Conservation (phyloP, 139 green algal genomes). For the Dunaliella primolecta region DNA sequence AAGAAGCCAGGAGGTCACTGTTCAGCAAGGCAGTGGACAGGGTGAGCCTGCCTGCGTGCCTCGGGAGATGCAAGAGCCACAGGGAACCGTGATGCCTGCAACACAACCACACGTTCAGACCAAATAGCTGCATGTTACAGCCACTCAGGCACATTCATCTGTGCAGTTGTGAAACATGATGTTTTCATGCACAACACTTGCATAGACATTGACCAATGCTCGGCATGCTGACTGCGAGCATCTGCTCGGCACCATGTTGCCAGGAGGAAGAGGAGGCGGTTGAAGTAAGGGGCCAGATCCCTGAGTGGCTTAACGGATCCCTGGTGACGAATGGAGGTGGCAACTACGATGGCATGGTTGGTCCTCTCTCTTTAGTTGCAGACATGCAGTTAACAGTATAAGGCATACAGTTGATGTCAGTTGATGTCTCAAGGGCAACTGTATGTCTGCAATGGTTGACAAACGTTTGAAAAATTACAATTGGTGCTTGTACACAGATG, state of each 20-base stretch:
- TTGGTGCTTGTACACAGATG: not conserved
- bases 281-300: constrained; percentile 38
- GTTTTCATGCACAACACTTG: not conserved
- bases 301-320: constrained; percentile 50
- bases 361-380: too few species aligned
- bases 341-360: constrained; percentile 34
- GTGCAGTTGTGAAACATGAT: too few species aligned
- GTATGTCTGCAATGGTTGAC: not conserved
- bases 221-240: too few species aligned
- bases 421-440: not conserved
- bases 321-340: constrained; percentile 63
- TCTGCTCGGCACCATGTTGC: too few species aligned
- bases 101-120: too few species aligned
- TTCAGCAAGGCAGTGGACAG: not conserved
- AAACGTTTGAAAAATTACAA: not conserved
- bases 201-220: too few species aligned
- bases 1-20: not conserved
- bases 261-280: constrained; percentile 27
- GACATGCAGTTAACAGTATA: not conserved
- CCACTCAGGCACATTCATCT: too few species aligned
- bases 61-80: too few species aligned
- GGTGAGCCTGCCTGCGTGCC: too few species aligned
- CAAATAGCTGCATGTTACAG: too few species aligned
- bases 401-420: not conserved
- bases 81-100: too few species aligned